These are phyloP conservation scores for Azolla pinnata DNA, from an alignment of 75 land plant species.

Conservation along the genomic window DNA sequence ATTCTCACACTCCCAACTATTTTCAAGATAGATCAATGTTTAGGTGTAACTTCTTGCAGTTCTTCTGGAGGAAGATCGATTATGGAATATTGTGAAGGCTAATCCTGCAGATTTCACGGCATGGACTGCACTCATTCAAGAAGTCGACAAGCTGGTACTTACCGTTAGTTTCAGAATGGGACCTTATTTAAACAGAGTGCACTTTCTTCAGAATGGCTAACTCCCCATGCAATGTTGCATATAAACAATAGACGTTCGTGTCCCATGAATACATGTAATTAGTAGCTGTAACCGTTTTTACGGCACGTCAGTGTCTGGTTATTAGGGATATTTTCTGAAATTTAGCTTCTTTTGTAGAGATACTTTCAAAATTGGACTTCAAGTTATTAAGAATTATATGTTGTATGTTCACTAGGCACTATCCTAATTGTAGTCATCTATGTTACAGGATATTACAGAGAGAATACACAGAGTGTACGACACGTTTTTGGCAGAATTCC, in stretches of 20 bases:
- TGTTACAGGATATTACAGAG: conserved; percentile 48
- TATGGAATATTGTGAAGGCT: conserved; percentile 73
- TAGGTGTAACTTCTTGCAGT: conserved; percentile 15
- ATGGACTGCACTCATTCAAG: conserved; percentile 87
- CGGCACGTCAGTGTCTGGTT: too few relatives aligned
- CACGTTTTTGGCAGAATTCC: conserved; percentile 90
- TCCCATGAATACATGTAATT: neutral
- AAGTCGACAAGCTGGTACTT: conserved; percentile 77
- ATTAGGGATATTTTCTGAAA: too few relatives aligned
- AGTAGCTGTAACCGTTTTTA: neutral
- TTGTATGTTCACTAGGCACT: too few relatives aligned
- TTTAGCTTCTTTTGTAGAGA: too few relatives aligned
- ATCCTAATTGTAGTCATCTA: neutral
- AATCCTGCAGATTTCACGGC: conserved; percentile 86
- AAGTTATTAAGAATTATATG: too few relatives aligned
- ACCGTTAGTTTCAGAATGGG: too few relatives aligned
- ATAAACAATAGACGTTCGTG: neutral
- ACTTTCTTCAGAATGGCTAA: too few relatives aligned
- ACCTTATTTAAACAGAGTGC: too few relatives aligned
- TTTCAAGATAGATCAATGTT: too few relatives aligned
- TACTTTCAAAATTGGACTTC: too few relatives aligned
- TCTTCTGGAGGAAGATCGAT: conserved; percentile 68
- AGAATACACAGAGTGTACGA: conserved; percentile 84
- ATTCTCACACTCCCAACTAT: too few relatives aligned
- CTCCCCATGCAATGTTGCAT: too few relatives aligned